These are phyloP conservation scores for Aegilops tauschii DNA, from an alignment of 176 grass and related monocot genomes.

Conservation along the genomic window DNA sequence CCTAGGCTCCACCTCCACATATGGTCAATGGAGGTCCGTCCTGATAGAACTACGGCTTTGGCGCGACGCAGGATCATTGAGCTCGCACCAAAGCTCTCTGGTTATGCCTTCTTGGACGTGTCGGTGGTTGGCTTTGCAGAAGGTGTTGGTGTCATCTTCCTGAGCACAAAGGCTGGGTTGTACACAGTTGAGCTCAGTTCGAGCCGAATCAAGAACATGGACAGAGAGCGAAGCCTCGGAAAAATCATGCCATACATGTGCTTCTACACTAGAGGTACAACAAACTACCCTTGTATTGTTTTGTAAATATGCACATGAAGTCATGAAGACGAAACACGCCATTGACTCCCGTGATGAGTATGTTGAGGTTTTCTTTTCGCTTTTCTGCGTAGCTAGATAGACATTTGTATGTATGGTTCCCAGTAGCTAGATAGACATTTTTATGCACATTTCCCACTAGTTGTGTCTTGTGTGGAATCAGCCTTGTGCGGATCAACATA, in stretches of 20 bases:
- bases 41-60: not conserved
- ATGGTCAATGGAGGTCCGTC: not conserved
- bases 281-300: not conserved
- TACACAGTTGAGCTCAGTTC: not conserved
- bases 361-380: not conserved
- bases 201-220: not conserved
- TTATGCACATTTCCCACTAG: not conserved
- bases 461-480: not conserved
- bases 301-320: not conserved
- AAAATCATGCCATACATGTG: not conserved
- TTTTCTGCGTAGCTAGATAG: not conserved
- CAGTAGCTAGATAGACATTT: not conserved
- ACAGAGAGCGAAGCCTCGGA: not conserved
- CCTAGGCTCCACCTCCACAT: not conserved
- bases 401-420: not conserved
- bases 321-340: not conserved
- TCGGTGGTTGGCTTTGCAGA: not conserved
- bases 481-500: not conserved
- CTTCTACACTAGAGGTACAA: not conserved
- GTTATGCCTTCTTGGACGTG: too few relatives aligned
- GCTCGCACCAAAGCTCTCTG: not conserved
- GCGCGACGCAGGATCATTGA: not conserved
- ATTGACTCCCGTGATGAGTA: not conserved
- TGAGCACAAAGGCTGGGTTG: not conserved
- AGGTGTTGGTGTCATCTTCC: conserved; percentile 3